Evolutionary conservation across 371 early-diverging fungal genomes (phyloP), one percentile per base, ranked within the genome.

Genomic region (Rhizopus stolonifer): DNA sequence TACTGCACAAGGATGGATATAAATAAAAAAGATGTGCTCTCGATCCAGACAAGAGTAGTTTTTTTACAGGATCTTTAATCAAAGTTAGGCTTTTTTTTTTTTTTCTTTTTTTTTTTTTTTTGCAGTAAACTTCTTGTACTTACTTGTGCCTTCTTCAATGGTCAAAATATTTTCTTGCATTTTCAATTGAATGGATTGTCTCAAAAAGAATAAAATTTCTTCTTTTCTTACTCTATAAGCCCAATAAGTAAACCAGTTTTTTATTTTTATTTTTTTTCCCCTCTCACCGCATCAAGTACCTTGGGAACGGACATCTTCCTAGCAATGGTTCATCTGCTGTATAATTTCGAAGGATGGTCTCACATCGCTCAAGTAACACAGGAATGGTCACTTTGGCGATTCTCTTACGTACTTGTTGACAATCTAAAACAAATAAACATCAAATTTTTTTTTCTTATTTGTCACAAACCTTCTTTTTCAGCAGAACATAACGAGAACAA

Each of bases 221-320:
- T 85, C 87, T 46, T 86, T 82, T 18, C 91, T 85, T 15, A 89
- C 76, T 61, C 89, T 84, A 62, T n/a, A 36, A 36, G 1, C 4
- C 5, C 29, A 55, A 14, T 48, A 19, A 31, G 45, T 15, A 57
- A 24, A 32, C 45, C 24, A 45, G 31, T 39, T n/a, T 38, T 17
- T 25, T 26, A n/a, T 21, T 19, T 18, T 9, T 11, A 26, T 17
- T 13, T 17, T 25, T 23, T 29, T 43, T 26, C 49, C 45, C 32
- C 52, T 60, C 70, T 74, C 66, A 77, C 69, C 65, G 69, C 66
- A 70, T 77, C 74, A 74, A 69, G 61, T 73, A 83, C 81, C 87
- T 81, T 54, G 94, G 90, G 68, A 93, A 77, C 6, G 94, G 94
- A 40, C 87, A 79, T 29, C 82, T 78, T 15, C 93, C 93, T 43